Conservation (phyloP, 2,329 filamentous ascomycete species). For the Diaporthe batatas region DNA sequence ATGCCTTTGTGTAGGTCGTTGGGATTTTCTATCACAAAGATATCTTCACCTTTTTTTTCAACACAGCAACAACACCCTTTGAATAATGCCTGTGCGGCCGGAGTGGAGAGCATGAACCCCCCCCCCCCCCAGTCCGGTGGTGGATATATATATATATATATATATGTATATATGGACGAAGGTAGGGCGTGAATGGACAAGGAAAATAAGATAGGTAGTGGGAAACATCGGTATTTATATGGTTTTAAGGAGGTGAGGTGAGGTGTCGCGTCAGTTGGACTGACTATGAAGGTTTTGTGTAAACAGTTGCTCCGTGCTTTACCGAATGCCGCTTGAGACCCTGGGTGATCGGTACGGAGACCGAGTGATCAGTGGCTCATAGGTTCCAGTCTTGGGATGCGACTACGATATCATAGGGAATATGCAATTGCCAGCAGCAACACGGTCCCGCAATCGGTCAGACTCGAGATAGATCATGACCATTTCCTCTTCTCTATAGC, state of each 20-base stretch:
- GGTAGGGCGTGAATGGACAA: no score
- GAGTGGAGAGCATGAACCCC: neutral
- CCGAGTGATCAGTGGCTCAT: neutral
- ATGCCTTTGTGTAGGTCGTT: neutral
- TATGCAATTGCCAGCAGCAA: neutral
- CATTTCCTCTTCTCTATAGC: slow-evolving; percentile 6
- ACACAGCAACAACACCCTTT: slow-evolving; percentile 11
- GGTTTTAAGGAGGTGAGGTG: rapidly evolving
- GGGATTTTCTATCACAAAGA: neutral
- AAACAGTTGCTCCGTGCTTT: neutral
- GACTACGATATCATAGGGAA: neutral
- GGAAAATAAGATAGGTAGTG: neutral
- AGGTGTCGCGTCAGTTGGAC: neutral
- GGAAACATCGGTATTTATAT: neutral
- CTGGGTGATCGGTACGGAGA: no score
- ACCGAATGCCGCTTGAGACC: neutral
- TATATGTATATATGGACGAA: neutral
- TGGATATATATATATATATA: neutral
- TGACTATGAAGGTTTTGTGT: neutral
- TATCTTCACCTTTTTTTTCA: neutral
- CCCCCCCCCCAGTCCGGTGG: neutral
- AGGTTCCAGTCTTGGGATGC: no score
- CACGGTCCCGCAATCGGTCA: neutral
- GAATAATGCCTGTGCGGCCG: neutral
- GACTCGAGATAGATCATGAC: neutral